Base-by-base conservation (phyloP, 495 filamentous ascomycete species). In the Pyrenula aspistea region DNA sequence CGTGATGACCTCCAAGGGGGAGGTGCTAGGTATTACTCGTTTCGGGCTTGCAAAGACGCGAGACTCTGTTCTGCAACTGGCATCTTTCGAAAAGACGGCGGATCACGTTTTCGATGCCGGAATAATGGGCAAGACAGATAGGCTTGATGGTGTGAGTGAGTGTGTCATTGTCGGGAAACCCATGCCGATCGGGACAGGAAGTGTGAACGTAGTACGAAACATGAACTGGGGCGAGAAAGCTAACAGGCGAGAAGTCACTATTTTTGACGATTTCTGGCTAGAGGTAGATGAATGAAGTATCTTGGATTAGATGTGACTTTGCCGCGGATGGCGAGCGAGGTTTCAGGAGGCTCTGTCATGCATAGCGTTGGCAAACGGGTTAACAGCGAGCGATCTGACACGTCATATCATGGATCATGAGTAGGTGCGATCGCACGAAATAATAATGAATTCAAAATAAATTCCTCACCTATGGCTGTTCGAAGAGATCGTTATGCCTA, bases 91-190 rank as follows among this genome's bases (percentile, higher is more conserved):
- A 75, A 97, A 97, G 77, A 98, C 93, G 23, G 90, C 93, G 0
- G 93, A 98, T 67, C 93, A 98, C 71, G 75, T 98, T 22, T 98
- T 98, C 62, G 93, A 97, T 53, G 93, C 93, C 21, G 94, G 92
- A 54, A 86, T 87, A 51, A 81, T 83, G 48, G 91, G 91, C 76
- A 95, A 95, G 71, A 83, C 76, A 23, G 93, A 98, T 69, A 73
- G 77, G 50, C 89, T 98, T 54, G 87, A 93, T 67, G 93, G 93
- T 59, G 93, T 98, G 10, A 89, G 83, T 24, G 93, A 98, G 71
- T 95, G 91, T 70, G 97, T 98, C 65, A 98, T 98, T 64, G 92
- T 98, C 86, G 93, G 93, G 24, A 90, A 96, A 78, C 88, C 82
- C 25, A 89, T 97, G 77, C 81, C 79, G 24, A 77, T 96, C 48